phyloP scores from a whole-genome alignment of 192 early-diverging fungal species.

The Gonapodya sp. region DNA sequence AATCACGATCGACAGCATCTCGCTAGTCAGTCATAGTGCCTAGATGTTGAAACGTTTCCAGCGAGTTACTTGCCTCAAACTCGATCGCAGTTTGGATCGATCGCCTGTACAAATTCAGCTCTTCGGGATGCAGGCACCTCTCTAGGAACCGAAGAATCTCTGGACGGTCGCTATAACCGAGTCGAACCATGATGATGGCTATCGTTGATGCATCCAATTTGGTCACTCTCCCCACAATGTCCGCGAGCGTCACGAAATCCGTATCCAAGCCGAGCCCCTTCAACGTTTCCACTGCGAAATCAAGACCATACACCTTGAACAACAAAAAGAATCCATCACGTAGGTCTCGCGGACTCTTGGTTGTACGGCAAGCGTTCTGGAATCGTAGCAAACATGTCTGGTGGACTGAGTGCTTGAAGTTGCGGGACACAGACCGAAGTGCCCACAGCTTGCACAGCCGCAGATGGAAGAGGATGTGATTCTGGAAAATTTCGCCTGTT shows the following conservation, averaged over 20 bases:
- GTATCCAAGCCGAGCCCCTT: not conserved
- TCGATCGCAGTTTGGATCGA: no score
- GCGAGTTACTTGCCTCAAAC: no score
- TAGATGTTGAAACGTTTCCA: no score
- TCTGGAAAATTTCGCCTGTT: not conserved
- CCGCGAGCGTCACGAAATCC: not conserved
- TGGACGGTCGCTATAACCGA: not conserved
- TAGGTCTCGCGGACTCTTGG: not conserved
- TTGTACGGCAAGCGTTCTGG: not conserved
- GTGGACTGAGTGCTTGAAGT: not conserved
- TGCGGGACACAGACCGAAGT: not conserved
- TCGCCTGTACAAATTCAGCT: no score
- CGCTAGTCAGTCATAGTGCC: no score
- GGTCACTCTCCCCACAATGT: not conserved
- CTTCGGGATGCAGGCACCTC: no score
- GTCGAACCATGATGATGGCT: not conserved
- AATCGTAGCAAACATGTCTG: not conserved
- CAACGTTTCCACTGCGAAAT: not conserved
- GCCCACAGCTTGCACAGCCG: not conserved
- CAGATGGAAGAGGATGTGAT: not conserved
- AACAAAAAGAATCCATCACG: not conserved
- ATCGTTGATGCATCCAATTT: not conserved
- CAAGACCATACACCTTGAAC: not conserved
- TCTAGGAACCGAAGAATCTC: not conserved
- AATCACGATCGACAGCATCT: no score